A percentile compares a stretch with the other conserved stretches of the same genome.
phyloP scores from a whole-genome alignment of 2,329 filamentous ascomycete genomes.

The Beauveria asiatica region DNA sequence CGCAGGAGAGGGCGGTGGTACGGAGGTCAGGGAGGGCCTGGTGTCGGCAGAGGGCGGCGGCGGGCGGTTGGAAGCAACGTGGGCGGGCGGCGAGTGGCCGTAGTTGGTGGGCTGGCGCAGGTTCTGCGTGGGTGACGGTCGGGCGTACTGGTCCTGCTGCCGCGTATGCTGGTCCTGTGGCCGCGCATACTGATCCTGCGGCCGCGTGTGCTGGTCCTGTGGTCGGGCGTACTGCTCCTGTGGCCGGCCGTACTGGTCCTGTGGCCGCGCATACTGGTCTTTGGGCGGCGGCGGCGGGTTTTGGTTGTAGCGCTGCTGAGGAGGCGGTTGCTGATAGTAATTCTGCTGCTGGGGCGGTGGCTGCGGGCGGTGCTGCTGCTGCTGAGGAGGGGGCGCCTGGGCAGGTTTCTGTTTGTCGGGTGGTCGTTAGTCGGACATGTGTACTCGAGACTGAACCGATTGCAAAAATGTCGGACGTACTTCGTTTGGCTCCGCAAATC shows the following conservation, averaged over 20 bases:
- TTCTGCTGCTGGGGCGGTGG: slow-evolving; percentile 19
- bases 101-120: slow-evolving; percentile 24
- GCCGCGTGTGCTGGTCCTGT: slow-evolving; percentile 14
- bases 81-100: slow-evolving; percentile 43
- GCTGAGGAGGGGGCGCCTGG: slow-evolving; percentile 16
- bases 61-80: slow-evolving; percentile 28
- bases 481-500: slow-evolving; percentile 68
- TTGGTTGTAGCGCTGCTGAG: slow-evolving; percentile 35
- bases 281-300: slow-evolving; percentile 37
- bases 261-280: slow-evolving; percentile 21
- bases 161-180: slow-evolving; percentile 16
- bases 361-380: slow-evolving; percentile 13
- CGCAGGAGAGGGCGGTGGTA: slow-evolving; percentile 58
- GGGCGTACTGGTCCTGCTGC: slow-evolving; percentile 16
- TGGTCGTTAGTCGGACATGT: neutral
- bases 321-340: slow-evolving; percentile 9
- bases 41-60: slow-evolving; percentile 34
- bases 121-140: slow-evolving; percentile 13
- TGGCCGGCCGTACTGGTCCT: slow-evolving; percentile 18
- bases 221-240: slow-evolving; percentile 17
- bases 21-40: slow-evolving; percentile 47
- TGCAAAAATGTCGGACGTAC: slow-evolving; percentile 30
- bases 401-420: slow-evolving; percentile 26
- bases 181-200: slow-evolving; percentile 18
- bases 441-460: neutral